Percentiles rank a stretch among this genome's conserved stretches.
Conservation (phyloP, 192 early-diverging fungal genomes). For the Coemansia sp. region DNA sequence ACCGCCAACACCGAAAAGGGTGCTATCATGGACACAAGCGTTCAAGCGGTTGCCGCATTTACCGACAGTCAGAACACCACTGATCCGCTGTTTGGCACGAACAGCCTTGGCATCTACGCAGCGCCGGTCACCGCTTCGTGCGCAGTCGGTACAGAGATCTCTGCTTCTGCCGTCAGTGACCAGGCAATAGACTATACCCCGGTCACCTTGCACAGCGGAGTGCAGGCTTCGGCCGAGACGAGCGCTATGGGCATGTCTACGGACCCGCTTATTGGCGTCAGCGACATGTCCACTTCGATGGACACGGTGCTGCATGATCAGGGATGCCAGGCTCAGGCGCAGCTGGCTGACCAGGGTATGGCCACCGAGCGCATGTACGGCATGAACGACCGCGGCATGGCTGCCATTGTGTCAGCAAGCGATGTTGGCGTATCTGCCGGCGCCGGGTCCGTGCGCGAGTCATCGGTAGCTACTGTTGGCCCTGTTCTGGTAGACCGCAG, state of each 20-base stretch:
- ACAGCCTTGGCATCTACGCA: constrained; percentile 16
- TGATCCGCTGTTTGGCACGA: constrained; percentile 20
- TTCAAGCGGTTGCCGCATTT: background rate
- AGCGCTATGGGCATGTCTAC: constrained; percentile 1
- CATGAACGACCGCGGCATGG: constrained; percentile 12
- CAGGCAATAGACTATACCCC: constrained; percentile 12
- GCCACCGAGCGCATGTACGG: constrained; percentile 29
- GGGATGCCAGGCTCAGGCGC: constrained; percentile 12
- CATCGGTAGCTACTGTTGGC: constrained; percentile 18
- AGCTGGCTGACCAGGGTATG: constrained; percentile 4
- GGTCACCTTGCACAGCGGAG: background rate
- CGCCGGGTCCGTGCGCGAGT: constrained; percentile 12
- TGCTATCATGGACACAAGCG: constrained; percentile 4
- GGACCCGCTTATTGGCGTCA: constrained; percentile 20
- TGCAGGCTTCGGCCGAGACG: constrained; percentile 15
- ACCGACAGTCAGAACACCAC: constrained; percentile 14
- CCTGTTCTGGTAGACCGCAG: constrained; percentile 29
- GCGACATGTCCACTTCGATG: constrained; percentile 7
- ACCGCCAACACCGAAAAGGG: constrained; percentile 15
- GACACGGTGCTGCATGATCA: constrained; percentile 3
- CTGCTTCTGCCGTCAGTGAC: constrained; percentile 5
- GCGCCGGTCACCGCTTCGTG: background rate
- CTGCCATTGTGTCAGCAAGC: constrained; percentile 13
- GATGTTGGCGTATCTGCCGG: constrained; percentile 16
- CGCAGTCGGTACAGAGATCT: constrained; percentile 19